phyloP scores from a whole-genome alignment of 2,329 filamentous ascomycete species.

The Penicillium freii region DNA sequence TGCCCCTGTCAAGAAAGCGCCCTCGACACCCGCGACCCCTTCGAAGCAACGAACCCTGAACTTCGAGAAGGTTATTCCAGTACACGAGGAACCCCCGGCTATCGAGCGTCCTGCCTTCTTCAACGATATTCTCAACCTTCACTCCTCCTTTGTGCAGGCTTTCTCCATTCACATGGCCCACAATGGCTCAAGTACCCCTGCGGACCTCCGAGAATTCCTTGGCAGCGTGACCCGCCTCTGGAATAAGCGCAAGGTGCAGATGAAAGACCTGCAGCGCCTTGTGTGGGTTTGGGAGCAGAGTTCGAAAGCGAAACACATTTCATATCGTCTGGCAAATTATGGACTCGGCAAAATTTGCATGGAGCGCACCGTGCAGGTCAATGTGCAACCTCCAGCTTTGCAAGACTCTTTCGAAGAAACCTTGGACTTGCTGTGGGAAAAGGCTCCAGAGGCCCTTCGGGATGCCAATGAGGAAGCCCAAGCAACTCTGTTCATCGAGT shows the following conservation, averaged over 20 bases:
- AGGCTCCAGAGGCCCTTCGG: conserved; percentile 38
- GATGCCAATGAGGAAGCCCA: conserved; percentile 34
- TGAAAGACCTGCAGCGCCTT: conserved; percentile 65
- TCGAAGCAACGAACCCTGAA: conserved; percentile 29
- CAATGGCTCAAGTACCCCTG: conserved; percentile 61
- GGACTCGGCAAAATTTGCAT: conserved; percentile 42
- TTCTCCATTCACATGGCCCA: conserved; percentile 68
- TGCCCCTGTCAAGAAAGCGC: conserved; percentile 38
- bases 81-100: conserved; percentile 24
- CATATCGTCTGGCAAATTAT: conserved; percentile 43
- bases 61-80: conserved; percentile 15
- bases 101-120: conserved; percentile 29
- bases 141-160: conserved; percentile 66
- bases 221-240: conserved; percentile 66
- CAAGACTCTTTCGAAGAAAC: conserved; percentile 53
- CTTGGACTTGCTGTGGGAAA: conserved; percentile 32
- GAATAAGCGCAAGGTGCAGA: conserved; percentile 67
- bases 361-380: conserved; percentile 28
- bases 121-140: conserved; percentile 60
- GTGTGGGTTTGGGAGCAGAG: conserved; percentile 59
- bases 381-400: conserved; percentile 43
- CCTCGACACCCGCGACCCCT: conserved; percentile 25
- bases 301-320: conserved; percentile 19
- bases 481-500: conserved; percentile 34
- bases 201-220: conserved; percentile 61